These are phyloP conservation scores for Neobulgaria alba DNA, from an alignment of 2,329 filamentous ascomycete genomes.

Conservation along the genomic window DNA sequence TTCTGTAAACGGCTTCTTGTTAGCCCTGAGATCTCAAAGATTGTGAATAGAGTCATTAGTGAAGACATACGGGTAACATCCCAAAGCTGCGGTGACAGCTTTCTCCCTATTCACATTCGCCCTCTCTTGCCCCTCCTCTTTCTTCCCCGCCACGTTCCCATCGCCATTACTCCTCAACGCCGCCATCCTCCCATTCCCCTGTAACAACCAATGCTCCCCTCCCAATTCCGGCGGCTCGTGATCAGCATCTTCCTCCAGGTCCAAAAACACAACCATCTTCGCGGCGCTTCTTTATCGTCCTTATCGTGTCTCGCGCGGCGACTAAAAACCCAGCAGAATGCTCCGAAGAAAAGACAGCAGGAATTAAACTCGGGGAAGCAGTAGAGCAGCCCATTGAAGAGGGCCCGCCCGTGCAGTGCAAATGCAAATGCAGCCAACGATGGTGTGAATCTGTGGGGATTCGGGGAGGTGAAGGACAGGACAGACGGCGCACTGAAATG, in stretches of 20 bases:
- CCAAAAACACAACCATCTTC: conserved; percentile 28
- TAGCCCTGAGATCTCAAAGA: neutral
- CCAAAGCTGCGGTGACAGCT: conserved; percentile 52
- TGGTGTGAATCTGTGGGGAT: neutral
- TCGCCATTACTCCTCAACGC: conserved; percentile 10
- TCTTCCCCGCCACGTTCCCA: conserved; percentile 6
- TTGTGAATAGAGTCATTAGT: neutral
- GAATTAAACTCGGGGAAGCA: neutral
- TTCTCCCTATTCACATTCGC: conserved; percentile 41
- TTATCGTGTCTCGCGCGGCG: neutral
- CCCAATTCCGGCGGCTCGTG: conserved; percentile 18
- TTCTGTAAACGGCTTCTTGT: conserved; percentile 39
- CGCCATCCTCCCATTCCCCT: conserved; percentile 8
- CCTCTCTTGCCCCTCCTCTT: conserved; percentile 9
- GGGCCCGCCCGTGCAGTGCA: too few species aligned
- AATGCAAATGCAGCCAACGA: too few species aligned
- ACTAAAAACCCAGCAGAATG: neutral
- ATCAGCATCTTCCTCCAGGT: conserved; percentile 24
- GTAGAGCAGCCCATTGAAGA: neutral
- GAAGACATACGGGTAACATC: conserved; percentile 58
- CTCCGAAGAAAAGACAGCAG: neutral
- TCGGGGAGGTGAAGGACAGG: neutral
- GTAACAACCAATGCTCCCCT: neutral
- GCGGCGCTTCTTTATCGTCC: neutral
- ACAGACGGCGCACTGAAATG: neutral